Conservation (phyloP, 164 flowering plant genomes). For the Nymphaea colorata region DNA sequence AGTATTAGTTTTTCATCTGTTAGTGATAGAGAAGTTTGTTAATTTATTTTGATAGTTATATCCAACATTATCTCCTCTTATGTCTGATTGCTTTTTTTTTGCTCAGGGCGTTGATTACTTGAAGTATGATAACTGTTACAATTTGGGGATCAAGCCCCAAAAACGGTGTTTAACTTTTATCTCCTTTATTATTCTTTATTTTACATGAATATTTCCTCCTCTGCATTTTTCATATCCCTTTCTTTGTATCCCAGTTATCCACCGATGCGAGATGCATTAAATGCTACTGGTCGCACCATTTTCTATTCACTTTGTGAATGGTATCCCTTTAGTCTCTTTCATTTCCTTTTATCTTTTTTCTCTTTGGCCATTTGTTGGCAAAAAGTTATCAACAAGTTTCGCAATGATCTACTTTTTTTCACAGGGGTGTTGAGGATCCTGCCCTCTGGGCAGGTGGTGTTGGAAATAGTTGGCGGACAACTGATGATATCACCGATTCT, state of each 20-base stretch:
- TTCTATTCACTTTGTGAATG: constrained; percentile 98
- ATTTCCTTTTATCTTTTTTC: background rate
- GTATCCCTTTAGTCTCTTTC: constrained; percentile 20
- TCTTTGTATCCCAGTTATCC: constrained; percentile 53
- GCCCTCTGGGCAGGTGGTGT: constrained; percentile 80
- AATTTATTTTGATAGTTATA: background rate
- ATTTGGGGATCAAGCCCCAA: constrained; percentile 65
- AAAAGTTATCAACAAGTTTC: background rate
- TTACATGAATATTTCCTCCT: constrained; percentile 5
- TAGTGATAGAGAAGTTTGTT: background rate
- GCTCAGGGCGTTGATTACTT: constrained; percentile 84
- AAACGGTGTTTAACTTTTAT: constrained; percentile 38
- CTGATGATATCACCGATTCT: constrained; percentile 82
- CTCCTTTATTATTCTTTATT: background rate
- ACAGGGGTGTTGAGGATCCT: constrained; percentile 92
- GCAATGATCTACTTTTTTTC: too few relatives aligned
- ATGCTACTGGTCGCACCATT: constrained; percentile 57
- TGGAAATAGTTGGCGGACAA: constrained; percentile 98
- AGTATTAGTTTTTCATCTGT: background rate
- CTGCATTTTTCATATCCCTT: constrained; percentile 2
- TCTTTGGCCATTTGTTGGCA: background rate
- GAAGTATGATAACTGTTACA: constrained; percentile 96
- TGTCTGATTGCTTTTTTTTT: background rate
- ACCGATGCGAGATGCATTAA: constrained; percentile 93
- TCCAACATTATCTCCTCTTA: background rate